Evolutionary conservation across 495 filamentous ascomycete species (phyloP), one percentile per base, ranked within the genome.

Genomic region (Lentithecium fluviatile): DNA sequence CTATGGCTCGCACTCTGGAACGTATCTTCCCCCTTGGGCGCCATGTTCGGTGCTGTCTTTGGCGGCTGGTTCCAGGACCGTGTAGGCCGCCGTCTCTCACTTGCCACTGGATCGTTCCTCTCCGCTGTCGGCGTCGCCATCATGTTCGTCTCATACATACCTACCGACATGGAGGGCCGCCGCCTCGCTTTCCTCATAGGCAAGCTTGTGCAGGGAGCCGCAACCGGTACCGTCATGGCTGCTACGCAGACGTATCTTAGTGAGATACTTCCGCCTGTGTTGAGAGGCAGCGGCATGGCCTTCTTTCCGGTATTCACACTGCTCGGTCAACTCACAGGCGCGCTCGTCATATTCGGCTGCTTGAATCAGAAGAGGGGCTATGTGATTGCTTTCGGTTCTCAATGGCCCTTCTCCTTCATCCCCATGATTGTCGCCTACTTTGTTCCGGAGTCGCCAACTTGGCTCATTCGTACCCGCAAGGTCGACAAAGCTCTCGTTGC

Each of bases 1-100:
- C 62, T 75, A 52, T 80, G 78, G 78, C 74, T 80, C 0, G 71
- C 74, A 0, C 68, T 80, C 3, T 80, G 77, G 77, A 75, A 73
- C 53, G 66, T 75, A 0, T 65, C 73, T 0, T 72, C 69, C 32
- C 74, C 74, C 7, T 65, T 77, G 37, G 77, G 76, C n/a, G 69
- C 72, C 53, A 72, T 79, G 65, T 34, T 75, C 17, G 78, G 78
- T n/a, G 54, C 77, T 1, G 38, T 77, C 3, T 47, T 68, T 15
- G 76, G 69, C 20, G 78, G 76, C 0, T 69, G 65, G 32, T 68
- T 73, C 8, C 77, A 79, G 53, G 77, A 80, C 59, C 69, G 70
- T 5, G 52, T 68, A 7, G 77, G 78, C 0, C 77, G 78, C 2
- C 73, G 77, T 15, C 51, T 63, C 0, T 54, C 76, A 0, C 69